A percentile compares a stretch with the other conserved stretches of the same genome.
phyloP scores from a whole-genome alignment of 2,329 filamentous ascomycete genomes.

The Stagonosporopsis vannaccii region DNA sequence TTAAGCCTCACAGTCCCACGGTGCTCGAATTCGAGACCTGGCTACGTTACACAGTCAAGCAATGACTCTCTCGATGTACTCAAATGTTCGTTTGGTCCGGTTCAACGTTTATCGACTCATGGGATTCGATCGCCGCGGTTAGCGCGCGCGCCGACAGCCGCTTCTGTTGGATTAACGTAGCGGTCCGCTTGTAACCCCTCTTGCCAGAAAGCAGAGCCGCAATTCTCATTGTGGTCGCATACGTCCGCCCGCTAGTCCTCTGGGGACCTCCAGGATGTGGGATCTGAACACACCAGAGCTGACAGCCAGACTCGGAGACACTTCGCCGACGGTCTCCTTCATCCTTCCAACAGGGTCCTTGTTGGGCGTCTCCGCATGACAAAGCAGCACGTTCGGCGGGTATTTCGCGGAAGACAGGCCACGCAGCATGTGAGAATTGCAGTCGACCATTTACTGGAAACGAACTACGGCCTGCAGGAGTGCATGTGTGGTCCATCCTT shows the following conservation, averaged over 20 bases:
- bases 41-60: neutral
- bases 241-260: neutral
- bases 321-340: conserved; percentile 1
- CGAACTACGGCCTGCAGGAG: conserved; percentile 1
- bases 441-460: conserved; percentile 7
- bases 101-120: neutral
- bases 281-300: neutral
- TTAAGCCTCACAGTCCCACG: conserved; percentile 30
- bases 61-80: neutral
- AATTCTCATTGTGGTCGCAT: conserved; percentile 2
- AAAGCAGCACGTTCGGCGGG: neutral
- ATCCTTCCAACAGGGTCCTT: conserved; percentile 5
- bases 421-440: neutral
- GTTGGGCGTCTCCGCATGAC: conserved; percentile 11
- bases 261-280: neutral
- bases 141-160: conserved; percentile 1
- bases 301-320: conserved; percentile 1
- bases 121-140: conserved; percentile 1
- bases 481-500: conserved; percentile 6
- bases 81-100: neutral
- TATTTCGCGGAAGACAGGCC: neutral
- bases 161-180: conserved; percentile 8
- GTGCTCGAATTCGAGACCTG: conserved; percentile 1
- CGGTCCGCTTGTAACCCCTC: conserved; percentile 27
- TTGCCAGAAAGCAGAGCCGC: conserved; percentile 31